Evolutionary conservation across 345 rosid genomes (phyloP), one percentile per base, ranked within the genome.

Genomic region (Tarenaya hassleriana): DNA sequence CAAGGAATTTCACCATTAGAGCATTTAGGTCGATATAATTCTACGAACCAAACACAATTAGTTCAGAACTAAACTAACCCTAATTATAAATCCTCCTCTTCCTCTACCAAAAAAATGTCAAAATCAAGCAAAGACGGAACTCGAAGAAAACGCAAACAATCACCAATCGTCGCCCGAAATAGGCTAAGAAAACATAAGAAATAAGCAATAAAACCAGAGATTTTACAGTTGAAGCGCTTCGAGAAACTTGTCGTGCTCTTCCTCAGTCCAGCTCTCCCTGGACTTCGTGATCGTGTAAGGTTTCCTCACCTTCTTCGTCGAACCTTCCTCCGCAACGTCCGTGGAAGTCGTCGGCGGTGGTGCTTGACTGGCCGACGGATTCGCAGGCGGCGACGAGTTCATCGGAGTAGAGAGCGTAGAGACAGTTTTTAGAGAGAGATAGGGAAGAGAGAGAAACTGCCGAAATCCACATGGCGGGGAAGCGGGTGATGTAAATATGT

Each of bases 251-350:
- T 87, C 98, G 60, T 91, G 98, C 63, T 87, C 98, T 71, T 91
- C 96, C 19, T 91, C 98, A 3, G 95, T 79, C 98, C 98, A 91
- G 70, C 90, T 91, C 77, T 91, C 98, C 13, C 98, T 81, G 0
- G 96, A 91, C 80, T 91, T 91, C 64, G 98, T 91, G 66, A 91
- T 84, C n/a, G 95, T 91, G 73, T 91, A 91, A 6, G 98, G 96
- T 55, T 91, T 91, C 74, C 98, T 76, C 21, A 84, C 78, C 58
- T 84, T 91, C 86, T 91, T 91, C 34, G 78, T 68, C 16, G 69
- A 63, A 15, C 68, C 82, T 16, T 63, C 78, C 1, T 50, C 41
- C n/a, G 58, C 55, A 1, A n/a, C n/a, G 0, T 78, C 46, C 14
- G 79, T 45, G 19, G 74, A 55, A n/a, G n/a, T n/a, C n/a, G n/a